Percentiles rank a stretch among this genome's conserved stretches.
Conservation (phyloP, 2,329 filamentous ascomycete species). For the Pseudocercospora ulei region DNA sequence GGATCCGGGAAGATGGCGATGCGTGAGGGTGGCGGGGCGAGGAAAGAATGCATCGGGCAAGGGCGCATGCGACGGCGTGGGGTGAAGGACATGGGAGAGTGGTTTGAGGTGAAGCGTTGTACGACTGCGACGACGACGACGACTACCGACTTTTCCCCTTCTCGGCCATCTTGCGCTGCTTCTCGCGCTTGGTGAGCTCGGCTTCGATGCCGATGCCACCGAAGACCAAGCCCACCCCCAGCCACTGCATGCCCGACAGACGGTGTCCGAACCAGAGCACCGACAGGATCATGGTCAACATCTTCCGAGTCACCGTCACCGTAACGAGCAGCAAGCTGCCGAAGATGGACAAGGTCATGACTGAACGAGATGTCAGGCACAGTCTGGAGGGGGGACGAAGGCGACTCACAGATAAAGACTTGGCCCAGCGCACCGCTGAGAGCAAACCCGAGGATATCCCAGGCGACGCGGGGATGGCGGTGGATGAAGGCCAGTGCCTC, state of each 20-base stretch:
- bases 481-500: slow-evolving; percentile 73
- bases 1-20: too few relatives aligned
- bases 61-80: too few relatives aligned
- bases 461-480: slow-evolving; percentile 69
- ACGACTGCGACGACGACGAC: too few relatives aligned
- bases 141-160: too few relatives aligned
- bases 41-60: too few relatives aligned
- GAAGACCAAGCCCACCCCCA: slow-evolving; percentile 86
- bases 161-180: slow-evolving; percentile 64
- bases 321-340: slow-evolving; percentile 86
- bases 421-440: slow-evolving; percentile 86
- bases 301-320: slow-evolving; percentile 94
- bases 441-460: slow-evolving; percentile 81
- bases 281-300: slow-evolving; percentile 97
- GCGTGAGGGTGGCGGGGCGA: too few relatives aligned
- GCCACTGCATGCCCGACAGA: slow-evolving; percentile 80
- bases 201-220: slow-evolving; percentile 90
- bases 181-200: slow-evolving; percentile 68
- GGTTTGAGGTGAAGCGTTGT: too few relatives aligned
- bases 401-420: slow-evolving; percentile 66
- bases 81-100: too few relatives aligned
- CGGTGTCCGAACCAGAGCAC: slow-evolving; percentile 90
- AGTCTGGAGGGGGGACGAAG: not conserved
- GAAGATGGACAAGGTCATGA: slow-evolving; percentile 71
- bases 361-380: slow-evolving; percentile 14